Evolutionary conservation across 2,329 filamentous ascomycete genomes (phyloP).

Genomic region (Pseudovirgaria hyperparasitica): DNA sequence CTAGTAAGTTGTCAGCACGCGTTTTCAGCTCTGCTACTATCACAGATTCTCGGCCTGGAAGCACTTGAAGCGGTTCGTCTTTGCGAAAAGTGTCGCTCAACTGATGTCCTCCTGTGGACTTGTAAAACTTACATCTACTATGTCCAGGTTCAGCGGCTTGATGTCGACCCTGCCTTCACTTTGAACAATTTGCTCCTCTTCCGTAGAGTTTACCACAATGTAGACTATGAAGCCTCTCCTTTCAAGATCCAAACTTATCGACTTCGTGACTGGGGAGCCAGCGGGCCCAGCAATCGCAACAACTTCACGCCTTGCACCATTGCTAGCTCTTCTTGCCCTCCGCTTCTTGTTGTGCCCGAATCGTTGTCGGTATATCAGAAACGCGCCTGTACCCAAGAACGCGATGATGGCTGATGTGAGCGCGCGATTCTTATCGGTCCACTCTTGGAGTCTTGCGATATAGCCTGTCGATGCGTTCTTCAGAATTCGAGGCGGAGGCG

Average conservation of each 20-base stretch:
- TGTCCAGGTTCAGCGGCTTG: conserved; percentile 67
- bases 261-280: conserved; percentile 69
- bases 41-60: too few species aligned
- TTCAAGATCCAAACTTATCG: conserved; percentile 76
- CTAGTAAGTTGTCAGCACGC: conserved; percentile 29
- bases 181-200: conserved; percentile 72
- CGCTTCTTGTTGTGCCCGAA: conserved; percentile 48
- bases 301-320: conserved; percentile 79
- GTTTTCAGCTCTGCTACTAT: too few species aligned
- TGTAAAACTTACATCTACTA: conserved; percentile 53
- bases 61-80: conserved; percentile 7
- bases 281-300: conserved; percentile 78
- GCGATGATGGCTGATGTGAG: conserved; percentile 59
- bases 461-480: conserved; percentile 29
- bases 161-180: conserved; percentile 70
- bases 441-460: conserved; percentile 50
- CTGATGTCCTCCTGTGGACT: too few species aligned
- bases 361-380: conserved; percentile 49
- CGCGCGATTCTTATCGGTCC: conserved; percentile 61
- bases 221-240: conserved; percentile 88
- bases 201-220: conserved; percentile 69
- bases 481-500: conserved; percentile 31
- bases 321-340: conserved; percentile 64
- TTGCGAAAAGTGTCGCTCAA: conserved; percentile 5
- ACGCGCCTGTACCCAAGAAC: conserved; percentile 51